Percentiles rank a stretch among this genome's conserved stretches.
phyloP scores from a whole-genome alignment of 1,139 yeast species.

The Starmera stellimalicola region DNA sequence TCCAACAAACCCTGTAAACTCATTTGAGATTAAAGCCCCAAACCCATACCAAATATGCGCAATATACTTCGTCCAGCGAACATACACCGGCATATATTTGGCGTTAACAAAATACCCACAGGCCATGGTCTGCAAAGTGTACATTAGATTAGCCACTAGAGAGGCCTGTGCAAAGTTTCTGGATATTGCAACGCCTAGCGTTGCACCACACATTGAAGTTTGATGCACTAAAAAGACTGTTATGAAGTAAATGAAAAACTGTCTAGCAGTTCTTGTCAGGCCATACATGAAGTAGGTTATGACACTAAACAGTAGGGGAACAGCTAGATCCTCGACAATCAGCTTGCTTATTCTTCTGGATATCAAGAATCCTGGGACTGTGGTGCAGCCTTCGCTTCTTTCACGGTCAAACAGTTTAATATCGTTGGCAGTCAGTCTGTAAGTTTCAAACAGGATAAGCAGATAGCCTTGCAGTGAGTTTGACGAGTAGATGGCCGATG shows the following conservation, averaged over 20 bases:
- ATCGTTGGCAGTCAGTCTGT: constrained; percentile 62
- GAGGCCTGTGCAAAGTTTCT: constrained; percentile 61
- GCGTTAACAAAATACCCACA: constrained; percentile 80
- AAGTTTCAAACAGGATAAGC: constrained; percentile 62
- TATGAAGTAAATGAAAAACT: constrained; percentile 57
- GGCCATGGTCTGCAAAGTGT: constrained; percentile 51
- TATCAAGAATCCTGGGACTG: constrained; percentile 47
- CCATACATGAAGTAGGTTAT: constrained; percentile 79
- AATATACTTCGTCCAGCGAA: constrained; percentile 72
- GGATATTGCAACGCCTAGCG: constrained; percentile 47
- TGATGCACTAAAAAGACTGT: constrained; percentile 47
- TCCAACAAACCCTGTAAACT: constrained; percentile 53
- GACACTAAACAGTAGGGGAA: constrained; percentile 47
- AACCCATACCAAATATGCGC: constrained; percentile 74
- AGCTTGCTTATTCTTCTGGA: constrained; percentile 24
- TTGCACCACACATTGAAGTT: constrained; percentile 47
- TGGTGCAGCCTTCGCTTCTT: constrained; percentile 55
- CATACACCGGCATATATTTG: constrained; percentile 71
- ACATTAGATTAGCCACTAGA: constrained; percentile 42
- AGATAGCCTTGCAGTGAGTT: constrained; percentile 62
- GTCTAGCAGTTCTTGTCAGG: constrained; percentile 30
- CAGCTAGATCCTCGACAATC: constrained; percentile 59
- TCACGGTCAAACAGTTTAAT: constrained; percentile 66
- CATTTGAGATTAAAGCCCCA: constrained; percentile 59
- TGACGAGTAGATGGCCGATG: constrained; percentile 56